Percentiles rank a stretch among this genome's conserved stretches.
Conservation (phyloP, 176 grass and related monocot genomes). For the Oryza punctata region DNA sequence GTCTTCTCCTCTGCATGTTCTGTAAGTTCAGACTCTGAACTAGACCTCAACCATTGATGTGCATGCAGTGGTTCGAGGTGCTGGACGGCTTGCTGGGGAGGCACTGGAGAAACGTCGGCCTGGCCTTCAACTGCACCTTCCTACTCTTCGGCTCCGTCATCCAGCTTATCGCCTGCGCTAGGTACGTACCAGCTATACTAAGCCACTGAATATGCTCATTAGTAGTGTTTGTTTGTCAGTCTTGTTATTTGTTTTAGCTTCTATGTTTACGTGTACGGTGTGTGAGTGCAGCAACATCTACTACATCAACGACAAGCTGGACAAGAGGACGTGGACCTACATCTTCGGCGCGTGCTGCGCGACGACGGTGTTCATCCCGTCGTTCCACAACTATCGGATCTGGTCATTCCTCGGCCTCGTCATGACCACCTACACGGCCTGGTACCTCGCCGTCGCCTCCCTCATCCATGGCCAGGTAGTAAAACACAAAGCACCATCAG, state of each 20-base stretch:
- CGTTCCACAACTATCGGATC: constrained; percentile 99
- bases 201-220: background rate
- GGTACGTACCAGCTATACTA: constrained; percentile 36
- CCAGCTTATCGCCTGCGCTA: constrained; percentile 98
- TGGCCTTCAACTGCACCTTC: constrained; percentile 98
- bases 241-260: background rate
- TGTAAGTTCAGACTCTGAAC: background rate
- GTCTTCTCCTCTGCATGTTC: background rate
- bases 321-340: constrained; percentile 99
- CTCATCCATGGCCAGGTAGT: constrained; percentile 87
- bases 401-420: constrained; percentile 96
- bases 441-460: constrained; percentile 96
- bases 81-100: constrained; percentile 89
- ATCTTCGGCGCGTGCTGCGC: constrained; percentile 99
- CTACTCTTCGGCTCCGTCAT: constrained; percentile 99
- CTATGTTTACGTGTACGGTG: background rate
- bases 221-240: background rate
- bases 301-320: constrained; percentile 99
- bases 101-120: constrained; percentile 96
- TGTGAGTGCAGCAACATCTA: constrained; percentile 82
- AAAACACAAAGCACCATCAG: background rate
- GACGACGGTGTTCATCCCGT: constrained; percentile 99
- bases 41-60: too few relatives aligned
- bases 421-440: constrained; percentile 98
- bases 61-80: constrained; percentile 98